A percentile compares a stretch with the other conserved stretches of the same genome.
Conservation (phyloP, 306 rosid species). For the Bauhinia variegata region DNA sequence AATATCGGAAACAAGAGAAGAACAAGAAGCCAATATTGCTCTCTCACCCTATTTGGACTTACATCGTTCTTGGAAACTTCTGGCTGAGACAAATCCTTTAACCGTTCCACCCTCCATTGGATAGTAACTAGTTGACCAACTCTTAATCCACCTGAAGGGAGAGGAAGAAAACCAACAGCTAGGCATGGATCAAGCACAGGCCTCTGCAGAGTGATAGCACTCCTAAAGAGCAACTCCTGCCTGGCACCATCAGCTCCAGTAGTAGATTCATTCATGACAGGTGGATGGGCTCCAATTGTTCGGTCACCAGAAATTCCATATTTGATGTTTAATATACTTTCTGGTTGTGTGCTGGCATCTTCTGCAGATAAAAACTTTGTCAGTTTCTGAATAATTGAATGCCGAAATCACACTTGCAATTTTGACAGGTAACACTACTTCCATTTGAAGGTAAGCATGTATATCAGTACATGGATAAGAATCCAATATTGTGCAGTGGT, state of each 20-base stretch:
- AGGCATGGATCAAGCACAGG: conserved; percentile 96
- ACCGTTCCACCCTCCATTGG: conserved; percentile 97
- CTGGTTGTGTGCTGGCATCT: conserved; percentile 50
- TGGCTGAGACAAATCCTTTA: conserved; percentile 64
- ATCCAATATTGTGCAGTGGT: conserved; percentile 19
- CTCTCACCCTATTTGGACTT: conserved; percentile 46
- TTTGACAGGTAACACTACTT: conserved; percentile 23
- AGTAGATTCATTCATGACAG: conserved; percentile 54
- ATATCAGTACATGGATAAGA: background rate
- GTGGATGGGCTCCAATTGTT: conserved; percentile 85
- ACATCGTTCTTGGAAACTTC: conserved; percentile 59
- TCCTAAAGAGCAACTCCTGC: conserved; percentile 78
- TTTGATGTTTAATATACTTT: conserved; percentile 79
- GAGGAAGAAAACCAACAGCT: conserved; percentile 98
- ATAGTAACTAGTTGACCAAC: conserved; percentile 89
- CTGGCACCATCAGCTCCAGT: conserved; percentile 45
- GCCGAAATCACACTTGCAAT: conserved; percentile 30
- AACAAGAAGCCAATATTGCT: conserved; percentile 16
- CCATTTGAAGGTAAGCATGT: conserved; percentile 13
- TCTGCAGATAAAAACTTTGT: conserved; percentile 45
- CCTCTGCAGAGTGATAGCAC: conserved; percentile 81
- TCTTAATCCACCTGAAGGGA: conserved; percentile 80
- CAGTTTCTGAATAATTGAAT: conserved; percentile 14
- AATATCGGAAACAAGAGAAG: too few species aligned
- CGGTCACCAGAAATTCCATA: conserved; percentile 87